A percentile compares a stretch with the other conserved stretches of the same genome.
Evolutionary conservation across 2,329 filamentous ascomycete genomes (phyloP).

Genomic region (Talaromyces verruculosus): DNA sequence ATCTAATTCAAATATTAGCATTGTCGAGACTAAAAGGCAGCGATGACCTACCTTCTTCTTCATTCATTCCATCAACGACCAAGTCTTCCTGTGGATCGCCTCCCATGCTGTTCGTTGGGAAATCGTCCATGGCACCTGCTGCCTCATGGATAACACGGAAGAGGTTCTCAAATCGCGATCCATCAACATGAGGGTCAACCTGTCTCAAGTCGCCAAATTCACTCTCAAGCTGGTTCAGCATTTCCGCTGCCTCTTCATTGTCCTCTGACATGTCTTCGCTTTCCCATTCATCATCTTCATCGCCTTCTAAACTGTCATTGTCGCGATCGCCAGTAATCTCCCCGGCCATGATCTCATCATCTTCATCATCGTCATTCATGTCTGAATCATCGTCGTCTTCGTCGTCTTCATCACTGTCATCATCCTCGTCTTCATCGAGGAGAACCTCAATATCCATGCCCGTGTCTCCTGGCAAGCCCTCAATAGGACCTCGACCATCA

Average conservation of each 20-base stretch:
- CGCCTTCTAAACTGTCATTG: constrained; percentile 50
- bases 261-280: constrained; percentile 51
- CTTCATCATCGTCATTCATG: constrained; percentile 56
- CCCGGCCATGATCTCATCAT: constrained; percentile 52
- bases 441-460: constrained; percentile 80
- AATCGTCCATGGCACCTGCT: constrained; percentile 44
- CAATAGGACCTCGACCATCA: constrained; percentile 72
- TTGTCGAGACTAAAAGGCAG: constrained; percentile 33
- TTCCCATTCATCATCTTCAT: constrained; percentile 52
- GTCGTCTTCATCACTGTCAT: constrained; percentile 63
- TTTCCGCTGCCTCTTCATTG: constrained; percentile 44
- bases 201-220: constrained; percentile 44
- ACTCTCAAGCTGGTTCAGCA: constrained; percentile 46
- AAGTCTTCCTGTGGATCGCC: constrained; percentile 50
- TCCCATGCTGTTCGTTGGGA: constrained; percentile 48
- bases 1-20: constrained; percentile 45
- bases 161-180: constrained; percentile 47
- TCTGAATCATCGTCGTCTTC: constrained; percentile 59
- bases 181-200: constrained; percentile 42
- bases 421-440: constrained; percentile 69
- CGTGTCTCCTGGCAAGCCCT: constrained; percentile 62
- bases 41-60: constrained; percentile 53
- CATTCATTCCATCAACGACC: constrained; percentile 58
- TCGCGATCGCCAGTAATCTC: constrained; percentile 59
- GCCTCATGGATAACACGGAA: constrained; percentile 47